phyloP scores from a whole-genome alignment of 345 rosid genomes.

The Lepidium sativum region DNA sequence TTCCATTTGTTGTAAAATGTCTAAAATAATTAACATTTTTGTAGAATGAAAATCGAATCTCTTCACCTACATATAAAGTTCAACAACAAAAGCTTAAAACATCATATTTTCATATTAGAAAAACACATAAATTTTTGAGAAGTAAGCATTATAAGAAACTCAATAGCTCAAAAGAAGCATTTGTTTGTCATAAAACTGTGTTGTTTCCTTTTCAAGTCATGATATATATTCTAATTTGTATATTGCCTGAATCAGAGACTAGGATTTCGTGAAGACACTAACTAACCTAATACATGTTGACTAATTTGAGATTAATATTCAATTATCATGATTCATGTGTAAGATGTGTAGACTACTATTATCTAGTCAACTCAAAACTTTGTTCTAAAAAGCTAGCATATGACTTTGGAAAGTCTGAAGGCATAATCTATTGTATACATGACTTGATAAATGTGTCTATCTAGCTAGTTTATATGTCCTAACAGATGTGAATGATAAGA shows the following conservation, averaged over 20 bases:
- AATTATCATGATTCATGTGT: background rate
- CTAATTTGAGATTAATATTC: background rate
- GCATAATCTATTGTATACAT: background rate
- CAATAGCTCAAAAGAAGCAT: background rate
- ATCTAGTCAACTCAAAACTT: background rate
- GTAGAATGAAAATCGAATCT: background rate
- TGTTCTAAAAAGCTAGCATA: background rate
- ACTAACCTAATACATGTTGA: background rate
- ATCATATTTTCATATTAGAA: background rate
- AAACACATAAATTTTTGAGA: background rate
- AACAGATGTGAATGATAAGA: background rate
- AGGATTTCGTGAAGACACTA: background rate
- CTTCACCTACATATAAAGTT: background rate
- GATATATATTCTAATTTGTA: background rate
- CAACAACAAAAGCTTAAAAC: background rate
- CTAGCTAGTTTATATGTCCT: background rate
- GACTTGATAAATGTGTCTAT: background rate
- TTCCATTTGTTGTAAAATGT: background rate
- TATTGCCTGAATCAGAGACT: background rate
- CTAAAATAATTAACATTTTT: background rate
- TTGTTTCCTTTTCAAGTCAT: background rate
- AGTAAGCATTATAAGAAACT: background rate
- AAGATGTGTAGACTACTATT: background rate
- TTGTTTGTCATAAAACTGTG: background rate
- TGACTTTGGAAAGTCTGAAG: background rate